Percentiles rank a stretch among this genome's conserved stretches.
These are phyloP conservation scores for Fusarium temperatum DNA, from an alignment of 2,329 filamentous ascomycete genomes.

Conservation along the genomic window DNA sequence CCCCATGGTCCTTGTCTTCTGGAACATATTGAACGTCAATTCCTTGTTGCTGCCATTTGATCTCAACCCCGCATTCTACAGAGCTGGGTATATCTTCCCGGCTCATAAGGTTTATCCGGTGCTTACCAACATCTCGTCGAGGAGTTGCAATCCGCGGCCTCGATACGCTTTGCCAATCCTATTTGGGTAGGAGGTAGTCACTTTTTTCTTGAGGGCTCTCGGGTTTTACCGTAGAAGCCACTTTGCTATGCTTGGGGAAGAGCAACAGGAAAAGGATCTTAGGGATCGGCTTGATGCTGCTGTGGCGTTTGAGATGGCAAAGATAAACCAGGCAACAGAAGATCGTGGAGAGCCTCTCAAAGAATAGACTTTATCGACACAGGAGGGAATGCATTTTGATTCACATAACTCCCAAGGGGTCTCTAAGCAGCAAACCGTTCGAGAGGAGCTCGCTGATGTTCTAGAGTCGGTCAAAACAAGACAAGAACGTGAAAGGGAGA, in stretches of 20 bases:
- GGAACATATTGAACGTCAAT: slow-evolving; percentile 32
- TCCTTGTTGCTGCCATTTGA: not conserved
- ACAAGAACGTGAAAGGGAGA: not conserved
- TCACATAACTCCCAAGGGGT: not conserved
- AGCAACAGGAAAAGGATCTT: not conserved
- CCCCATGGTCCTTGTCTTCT: slow-evolving; percentile 32
- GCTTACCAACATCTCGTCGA: not conserved
- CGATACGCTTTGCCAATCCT: not conserved
- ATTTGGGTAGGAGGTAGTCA: not conserved
- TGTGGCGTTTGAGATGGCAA: not conserved
- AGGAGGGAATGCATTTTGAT: not conserved
- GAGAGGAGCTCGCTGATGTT: not conserved
- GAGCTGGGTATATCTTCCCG: not conserved
- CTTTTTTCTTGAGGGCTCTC: not conserved
- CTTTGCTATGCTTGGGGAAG: not conserved
- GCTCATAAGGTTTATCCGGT: not conserved
- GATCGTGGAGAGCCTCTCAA: not conserved
- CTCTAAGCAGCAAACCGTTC: not conserved
- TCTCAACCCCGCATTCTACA: not conserved
- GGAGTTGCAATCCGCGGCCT: not conserved
- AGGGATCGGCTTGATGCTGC: not conserved
- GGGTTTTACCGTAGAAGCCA: not conserved
- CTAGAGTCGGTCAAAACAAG: not conserved
- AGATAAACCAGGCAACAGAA: not conserved
- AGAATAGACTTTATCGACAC: not conserved